These are phyloP conservation scores for Thermomucor indicae-seudaticae DNA, from an alignment of 371 early-diverging fungal species.

Conservation along the genomic window DNA sequence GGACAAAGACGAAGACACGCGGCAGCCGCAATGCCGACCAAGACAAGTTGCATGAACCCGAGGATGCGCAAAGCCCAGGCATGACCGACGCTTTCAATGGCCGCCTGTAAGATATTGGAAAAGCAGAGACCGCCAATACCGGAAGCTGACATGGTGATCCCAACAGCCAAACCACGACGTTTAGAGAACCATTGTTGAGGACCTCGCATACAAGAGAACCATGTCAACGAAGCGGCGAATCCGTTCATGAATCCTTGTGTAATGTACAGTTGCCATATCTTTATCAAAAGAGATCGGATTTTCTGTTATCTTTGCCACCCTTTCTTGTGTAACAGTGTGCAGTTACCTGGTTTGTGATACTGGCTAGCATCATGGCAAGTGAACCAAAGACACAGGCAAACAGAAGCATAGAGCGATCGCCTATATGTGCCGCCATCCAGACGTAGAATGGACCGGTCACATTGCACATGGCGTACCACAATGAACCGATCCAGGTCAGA, in stretches of 20 bases:
- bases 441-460: conserved; percentile 38
- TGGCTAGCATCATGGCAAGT: conserved; percentile 35
- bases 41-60: conserved; percentile 44
- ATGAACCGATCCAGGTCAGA: conserved; percentile 39
- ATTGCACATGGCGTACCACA: conserved; percentile 31
- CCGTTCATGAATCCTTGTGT: conserved; percentile 21
- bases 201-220: conserved; percentile 12
- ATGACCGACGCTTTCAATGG: conserved; percentile 47
- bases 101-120: conserved; percentile 48
- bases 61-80: conserved; percentile 57
- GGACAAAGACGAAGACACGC: conserved; percentile 7
- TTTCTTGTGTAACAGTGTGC: not conserved
- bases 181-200: conserved; percentile 14
- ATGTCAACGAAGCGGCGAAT: conserved; percentile 7
- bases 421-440: conserved; percentile 34
- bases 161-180: conserved; percentile 14
- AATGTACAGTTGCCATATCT: conserved; percentile 23
- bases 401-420: conserved; percentile 6
- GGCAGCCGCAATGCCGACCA: conserved; percentile 7
- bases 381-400: conserved; percentile 38
- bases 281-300: too few species aligned
- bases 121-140: conserved; percentile 67
- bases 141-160: conserved; percentile 45
- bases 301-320: not conserved
- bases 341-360: conserved; percentile 11